Percentiles rank a stretch among this genome's conserved stretches.
Conservation (phyloP, 371 early-diverging fungal genomes). For the Thermomucor indicae-seudaticae region DNA sequence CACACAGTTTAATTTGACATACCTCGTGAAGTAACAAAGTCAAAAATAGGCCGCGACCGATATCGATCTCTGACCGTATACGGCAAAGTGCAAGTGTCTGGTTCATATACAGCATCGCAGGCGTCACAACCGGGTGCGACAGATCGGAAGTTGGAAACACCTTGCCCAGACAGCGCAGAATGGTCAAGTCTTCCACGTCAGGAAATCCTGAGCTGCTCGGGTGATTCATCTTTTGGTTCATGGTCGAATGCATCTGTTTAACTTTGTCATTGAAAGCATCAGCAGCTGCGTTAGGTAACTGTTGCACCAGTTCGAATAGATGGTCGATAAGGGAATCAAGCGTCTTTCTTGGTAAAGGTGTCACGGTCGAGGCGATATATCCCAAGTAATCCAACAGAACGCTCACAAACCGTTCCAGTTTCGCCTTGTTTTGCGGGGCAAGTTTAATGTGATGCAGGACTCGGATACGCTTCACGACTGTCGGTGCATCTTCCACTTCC, state of each 20-base stretch:
- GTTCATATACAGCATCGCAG: constrained; percentile 69
- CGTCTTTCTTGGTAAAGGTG: constrained; percentile 39
- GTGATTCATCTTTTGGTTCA: constrained; percentile 35
- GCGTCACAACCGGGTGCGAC: constrained; percentile 84
- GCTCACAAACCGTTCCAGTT: constrained; percentile 54
- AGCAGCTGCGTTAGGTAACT: constrained; percentile 44
- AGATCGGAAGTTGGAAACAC: constrained; percentile 89
- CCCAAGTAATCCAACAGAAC: constrained; percentile 68
- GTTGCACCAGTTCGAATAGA: constrained; percentile 51
- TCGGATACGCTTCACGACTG: constrained; percentile 77
- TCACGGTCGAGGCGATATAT: constrained; percentile 48
- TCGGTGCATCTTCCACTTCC: constrained; percentile 56
- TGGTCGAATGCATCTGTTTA: constrained; percentile 35
- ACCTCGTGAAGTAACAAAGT: constrained; percentile 70
- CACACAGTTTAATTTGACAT: constrained; percentile 1
- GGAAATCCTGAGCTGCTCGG: constrained; percentile 34
- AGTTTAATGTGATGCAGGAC: constrained; percentile 79
- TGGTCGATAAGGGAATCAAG: constrained; percentile 54
- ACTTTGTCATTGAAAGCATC: constrained; percentile 34
- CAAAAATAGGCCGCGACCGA: constrained; percentile 70
- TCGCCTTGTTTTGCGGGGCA: constrained; percentile 70
- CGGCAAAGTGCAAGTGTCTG: constrained; percentile 69
- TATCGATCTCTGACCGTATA: constrained; percentile 55
- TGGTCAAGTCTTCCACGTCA: constrained; percentile 53
- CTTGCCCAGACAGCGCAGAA: constrained; percentile 61